A percentile compares a stretch with the other conserved stretches of the same genome.
Evolutionary conservation across 805 yeast species (phyloP).

Genomic region (Ogataea populi-albae): DNA sequence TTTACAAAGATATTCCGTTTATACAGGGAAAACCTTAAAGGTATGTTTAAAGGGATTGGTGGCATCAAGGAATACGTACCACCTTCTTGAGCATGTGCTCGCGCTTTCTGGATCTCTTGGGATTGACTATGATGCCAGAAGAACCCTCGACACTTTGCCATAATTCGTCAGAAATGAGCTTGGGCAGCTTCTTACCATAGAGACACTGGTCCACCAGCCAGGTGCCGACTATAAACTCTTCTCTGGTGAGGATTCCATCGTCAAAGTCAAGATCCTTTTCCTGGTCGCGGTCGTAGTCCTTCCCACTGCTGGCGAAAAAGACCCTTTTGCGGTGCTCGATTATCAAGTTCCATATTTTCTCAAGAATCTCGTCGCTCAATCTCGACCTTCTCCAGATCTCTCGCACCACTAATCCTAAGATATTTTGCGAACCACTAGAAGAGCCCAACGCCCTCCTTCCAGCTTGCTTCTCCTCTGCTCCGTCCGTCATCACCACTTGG

Average conservation of each 20-base stretch:
- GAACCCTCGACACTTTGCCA: conserved; percentile 72
- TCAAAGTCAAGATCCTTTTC: conserved; percentile 55
- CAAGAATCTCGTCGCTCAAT: conserved; percentile 58
- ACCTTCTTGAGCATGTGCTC: conserved; percentile 24
- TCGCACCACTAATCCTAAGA: conserved; percentile 66
- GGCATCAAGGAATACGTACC: conserved; percentile 17
- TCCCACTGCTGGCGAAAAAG: conserved; percentile 23
- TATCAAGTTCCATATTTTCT: conserved; percentile 74
- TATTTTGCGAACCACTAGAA: conserved; percentile 14
- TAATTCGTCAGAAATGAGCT: conserved; percentile 57
- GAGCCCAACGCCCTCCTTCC: conserved; percentile 1
- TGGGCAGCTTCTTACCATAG: conserved; percentile 88
- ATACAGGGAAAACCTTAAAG: conserved; percentile 3
- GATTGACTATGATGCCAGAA: conserved; percentile 18
- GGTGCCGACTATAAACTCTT: conserved; percentile 92
- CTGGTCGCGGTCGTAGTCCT: conserved; percentile 21
- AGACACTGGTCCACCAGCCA: conserved; percentile 97
- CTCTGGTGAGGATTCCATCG: conserved; percentile 75
- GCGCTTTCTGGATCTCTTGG: conserved; percentile 16
- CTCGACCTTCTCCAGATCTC: conserved; percentile 80
- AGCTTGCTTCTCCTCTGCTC: not conserved
- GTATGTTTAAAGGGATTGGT: no score
- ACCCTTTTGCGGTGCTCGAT: conserved; percentile 47
- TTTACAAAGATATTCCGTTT: conserved; percentile 2
- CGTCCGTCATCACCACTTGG: conserved; percentile 1